Conservation (phyloP, 768 basidiomycete genomes). For the Podaxis sp. region DNA sequence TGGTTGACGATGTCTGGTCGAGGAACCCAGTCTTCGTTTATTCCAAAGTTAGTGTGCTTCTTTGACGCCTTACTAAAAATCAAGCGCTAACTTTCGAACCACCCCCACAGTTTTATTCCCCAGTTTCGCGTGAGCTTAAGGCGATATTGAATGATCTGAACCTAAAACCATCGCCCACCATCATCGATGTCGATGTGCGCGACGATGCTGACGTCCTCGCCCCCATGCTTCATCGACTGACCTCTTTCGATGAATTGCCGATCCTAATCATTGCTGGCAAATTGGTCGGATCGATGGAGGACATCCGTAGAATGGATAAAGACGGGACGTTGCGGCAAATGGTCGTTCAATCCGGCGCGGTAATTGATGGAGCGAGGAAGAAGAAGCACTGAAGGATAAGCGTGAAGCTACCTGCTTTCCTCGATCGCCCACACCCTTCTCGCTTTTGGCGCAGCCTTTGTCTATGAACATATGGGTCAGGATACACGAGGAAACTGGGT, state of each 20-base stretch:
- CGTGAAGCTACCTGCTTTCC: background rate
- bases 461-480: background rate
- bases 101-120: slow-evolving; percentile 54
- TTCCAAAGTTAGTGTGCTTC: slow-evolving; percentile 51
- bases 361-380: slow-evolving; percentile 52
- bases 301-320: slow-evolving; percentile 50
- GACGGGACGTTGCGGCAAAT: slow-evolving; percentile 52
- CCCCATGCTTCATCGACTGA: slow-evolving; percentile 64
- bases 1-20: slow-evolving; percentile 69
- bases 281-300: slow-evolving; percentile 48
- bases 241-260: slow-evolving; percentile 53
- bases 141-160: slow-evolving; percentile 52
- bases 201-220: slow-evolving; percentile 65
- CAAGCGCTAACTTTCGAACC: slow-evolving; percentile 3
- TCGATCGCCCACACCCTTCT: background rate
- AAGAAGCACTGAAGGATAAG: slow-evolving; percentile 29
- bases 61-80: slow-evolving; percentile 1
- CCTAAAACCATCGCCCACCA: slow-evolving; percentile 60
- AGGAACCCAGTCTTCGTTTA: slow-evolving; percentile 76
- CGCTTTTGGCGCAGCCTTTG: background rate
- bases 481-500: background rate
- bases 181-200: slow-evolving; percentile 73
- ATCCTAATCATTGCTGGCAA: slow-evolving; percentile 69
- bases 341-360: slow-evolving; percentile 56
- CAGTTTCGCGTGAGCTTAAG: slow-evolving; percentile 67